Evolutionary conservation across 352 stramenopile species (phyloP).

Genomic region (Lagenidium giganteum): DNA sequence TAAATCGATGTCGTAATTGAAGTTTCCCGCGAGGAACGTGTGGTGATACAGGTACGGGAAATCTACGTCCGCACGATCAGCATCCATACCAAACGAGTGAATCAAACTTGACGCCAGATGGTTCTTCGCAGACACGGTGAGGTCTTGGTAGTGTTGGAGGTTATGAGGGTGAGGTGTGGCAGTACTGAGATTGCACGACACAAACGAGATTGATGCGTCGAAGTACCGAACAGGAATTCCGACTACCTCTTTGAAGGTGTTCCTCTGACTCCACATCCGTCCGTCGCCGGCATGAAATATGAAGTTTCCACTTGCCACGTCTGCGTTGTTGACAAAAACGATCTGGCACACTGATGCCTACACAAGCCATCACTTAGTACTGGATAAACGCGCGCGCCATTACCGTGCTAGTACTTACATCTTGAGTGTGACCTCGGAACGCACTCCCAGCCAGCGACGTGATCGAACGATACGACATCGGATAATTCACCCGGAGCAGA

Average conservation of each 20-base stretch:
- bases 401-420: too few relatives aligned
- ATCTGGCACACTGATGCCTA: conserved; percentile 77
- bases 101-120: conserved; percentile 53
- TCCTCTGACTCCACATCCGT: conserved; percentile 67
- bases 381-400: not conserved
- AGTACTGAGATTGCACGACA: conserved; percentile 67
- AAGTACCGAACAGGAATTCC: conserved; percentile 81
- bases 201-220: conserved; percentile 79
- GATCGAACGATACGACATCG: conserved; percentile 73
- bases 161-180: conserved; percentile 18
- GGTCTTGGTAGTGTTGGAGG: conserved; percentile 20
- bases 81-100: conserved; percentile 79
- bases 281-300: conserved; percentile 61
- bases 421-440: conserved; percentile 46
- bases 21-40: conserved; percentile 74
- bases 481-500: conserved; percentile 74
- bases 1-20: conserved; percentile 77
- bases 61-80: conserved; percentile 63
- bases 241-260: conserved; percentile 73
- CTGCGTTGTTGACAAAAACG: conserved; percentile 81
- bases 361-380: not conserved
- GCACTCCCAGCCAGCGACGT: conserved; percentile 70
- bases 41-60: conserved; percentile 85
- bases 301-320: conserved; percentile 78
- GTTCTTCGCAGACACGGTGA: conserved; percentile 42